Base-by-base conservation (phyloP, 371 early-diverging fungal genomes). In the Rhizopus arrhizus region DNA sequence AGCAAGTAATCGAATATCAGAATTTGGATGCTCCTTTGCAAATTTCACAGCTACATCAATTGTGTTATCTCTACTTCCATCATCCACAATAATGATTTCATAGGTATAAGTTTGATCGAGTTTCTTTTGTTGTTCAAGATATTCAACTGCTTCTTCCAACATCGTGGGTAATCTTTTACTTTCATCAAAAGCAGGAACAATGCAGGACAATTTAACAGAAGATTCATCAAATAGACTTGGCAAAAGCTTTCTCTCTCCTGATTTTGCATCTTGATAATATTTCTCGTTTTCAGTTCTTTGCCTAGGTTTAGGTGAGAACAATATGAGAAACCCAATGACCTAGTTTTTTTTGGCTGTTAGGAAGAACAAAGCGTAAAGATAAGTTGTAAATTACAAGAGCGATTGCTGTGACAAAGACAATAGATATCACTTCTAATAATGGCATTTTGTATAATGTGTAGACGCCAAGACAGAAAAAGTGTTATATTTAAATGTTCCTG, bases 101-200 rank as follows among this genome's bases (percentile, higher is more conserved):
- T 85, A 97, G 1, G 79, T 74, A 59, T 87, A 88, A 3, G 46
- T 53, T 0, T 62, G 32, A 22, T 86, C 72, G 40, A 65, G 61
- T 3, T 74, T 47, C 46, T 65, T 68, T 45, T 75, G 69, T 1
- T 58, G 50, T 54, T 85, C 77, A 51, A 95, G 74, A 75, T 86
- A 91, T 2, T 70, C 82, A 3, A 89, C 66, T 0, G 94, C 81
- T 53, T 95, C 96, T 42, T 85, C 75, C 65, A 97, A 70, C 92
- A 95, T 95, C 22, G 64, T 75, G 0, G 92, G 92, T 55, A 97
- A 70, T 12, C 98, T 85, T 60, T 85, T 72, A 35, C 83, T 77
- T 71, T 97, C 98, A 77, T 96, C 94, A 77, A 91, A 96, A 0
- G 98, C 95, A 0, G 98, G 98, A 3, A 97, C 85, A 4, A 97